phyloP scores from a whole-genome alignment of 2,329 filamentous ascomycete species.

The Aspergillus sp. region DNA sequence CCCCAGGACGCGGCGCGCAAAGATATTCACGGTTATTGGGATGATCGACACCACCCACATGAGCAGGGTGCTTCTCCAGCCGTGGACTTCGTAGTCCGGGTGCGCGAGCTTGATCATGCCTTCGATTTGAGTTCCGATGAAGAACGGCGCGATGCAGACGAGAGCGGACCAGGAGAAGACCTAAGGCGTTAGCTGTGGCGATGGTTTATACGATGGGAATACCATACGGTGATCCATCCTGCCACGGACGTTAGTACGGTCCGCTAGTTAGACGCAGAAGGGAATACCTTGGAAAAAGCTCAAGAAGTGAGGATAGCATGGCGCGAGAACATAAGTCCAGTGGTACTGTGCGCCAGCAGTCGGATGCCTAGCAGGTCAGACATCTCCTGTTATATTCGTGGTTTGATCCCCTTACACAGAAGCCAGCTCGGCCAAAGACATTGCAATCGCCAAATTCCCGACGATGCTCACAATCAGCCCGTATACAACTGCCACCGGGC shows the following conservation, averaged over 20 bases:
- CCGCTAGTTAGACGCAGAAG: too few species aligned
- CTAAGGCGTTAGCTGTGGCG: neutral
- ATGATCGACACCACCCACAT: constrained; percentile 50
- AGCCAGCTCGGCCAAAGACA: constrained; percentile 39
- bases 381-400: too few species aligned
- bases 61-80: constrained; percentile 47
- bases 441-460: constrained; percentile 38
- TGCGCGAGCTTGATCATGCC: constrained; percentile 32
- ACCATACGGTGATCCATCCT: constrained; percentile 20
- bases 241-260: too few species aligned
- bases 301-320: constrained; percentile 17
- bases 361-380: neutral
- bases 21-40: constrained; percentile 54
- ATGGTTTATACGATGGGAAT: too few species aligned
- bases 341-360: constrained; percentile 35
- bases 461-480: constrained; percentile 31
- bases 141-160: constrained; percentile 22
- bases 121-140: constrained; percentile 35
- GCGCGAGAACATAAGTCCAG: constrained; percentile 34
- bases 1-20: constrained; percentile 25
- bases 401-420: constrained; percentile 22
- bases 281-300: constrained; percentile 22
- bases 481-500: constrained; percentile 35
- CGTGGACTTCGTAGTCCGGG: constrained; percentile 23
- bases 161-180: constrained; percentile 29